These are phyloP conservation scores for Metschnikowia rubicola DNA, from an alignment of 805 yeast species.

Conservation along the genomic window DNA sequence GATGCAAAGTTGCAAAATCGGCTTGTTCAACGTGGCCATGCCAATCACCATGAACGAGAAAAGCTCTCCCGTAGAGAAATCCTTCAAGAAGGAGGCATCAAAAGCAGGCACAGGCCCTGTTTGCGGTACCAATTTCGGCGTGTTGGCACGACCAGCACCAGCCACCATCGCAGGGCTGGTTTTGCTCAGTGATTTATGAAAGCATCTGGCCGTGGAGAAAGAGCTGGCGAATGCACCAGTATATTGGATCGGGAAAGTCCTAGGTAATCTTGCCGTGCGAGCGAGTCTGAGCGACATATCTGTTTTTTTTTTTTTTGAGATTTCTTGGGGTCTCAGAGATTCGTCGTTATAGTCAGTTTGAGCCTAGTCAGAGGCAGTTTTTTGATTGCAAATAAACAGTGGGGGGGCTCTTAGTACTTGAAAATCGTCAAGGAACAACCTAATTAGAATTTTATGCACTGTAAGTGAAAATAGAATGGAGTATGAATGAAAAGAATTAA, in stretches of 20 bases:
- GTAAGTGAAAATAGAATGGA: background rate
- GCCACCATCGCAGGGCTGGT: constrained; percentile 10
- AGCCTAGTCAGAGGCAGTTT: background rate
- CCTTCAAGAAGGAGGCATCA: constrained; percentile 28
- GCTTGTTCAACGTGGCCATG: constrained; percentile 60
- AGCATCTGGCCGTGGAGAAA: constrained; percentile 5
- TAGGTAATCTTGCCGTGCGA: constrained; percentile 1
- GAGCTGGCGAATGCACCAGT: background rate
- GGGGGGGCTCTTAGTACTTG: no score
- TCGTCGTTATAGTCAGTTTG: no score
- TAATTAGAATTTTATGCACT: background rate
- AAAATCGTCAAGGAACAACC: no score
- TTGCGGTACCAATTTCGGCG: constrained; percentile 11
- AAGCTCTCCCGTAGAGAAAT: constrained; percentile 52
- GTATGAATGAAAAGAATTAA: background rate
- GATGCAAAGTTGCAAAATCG: constrained; percentile 58
- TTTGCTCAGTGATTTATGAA: constrained; percentile 14
- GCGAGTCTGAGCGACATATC: constrained; percentile 6
- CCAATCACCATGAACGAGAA: constrained; percentile 69
- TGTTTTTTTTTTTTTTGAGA: background rate
- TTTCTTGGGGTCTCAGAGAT: background rate
- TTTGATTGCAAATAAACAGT: background rate
- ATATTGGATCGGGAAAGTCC: background rate
- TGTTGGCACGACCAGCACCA: constrained; percentile 7
- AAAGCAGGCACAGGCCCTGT: constrained; percentile 8